These are phyloP conservation scores for Coelastrella sp. DNA, from an alignment of 139 green algal genomes.

Conservation along the genomic window DNA sequence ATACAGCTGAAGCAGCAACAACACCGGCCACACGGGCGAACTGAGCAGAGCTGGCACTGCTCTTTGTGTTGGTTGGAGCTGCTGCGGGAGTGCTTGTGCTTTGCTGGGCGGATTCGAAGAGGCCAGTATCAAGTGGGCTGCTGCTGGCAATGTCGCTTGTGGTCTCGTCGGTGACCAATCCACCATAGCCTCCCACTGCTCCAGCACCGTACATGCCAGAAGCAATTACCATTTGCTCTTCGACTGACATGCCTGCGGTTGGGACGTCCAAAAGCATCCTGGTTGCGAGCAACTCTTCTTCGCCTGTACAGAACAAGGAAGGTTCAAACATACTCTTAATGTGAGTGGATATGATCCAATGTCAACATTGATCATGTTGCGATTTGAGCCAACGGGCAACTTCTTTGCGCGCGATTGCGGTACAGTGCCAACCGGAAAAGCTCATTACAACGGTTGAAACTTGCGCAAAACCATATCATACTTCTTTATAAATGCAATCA, in stretches of 20 bases:
- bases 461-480: neutral
- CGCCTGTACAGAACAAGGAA: neutral
- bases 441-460: neutral
- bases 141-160: neutral
- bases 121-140: neutral
- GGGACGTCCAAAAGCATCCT: neutral
- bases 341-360: neutral
- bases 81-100: neutral
- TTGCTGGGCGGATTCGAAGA: neutral
- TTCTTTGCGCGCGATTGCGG: constrained; percentile 8
- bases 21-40: neutral
- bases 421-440: neutral
- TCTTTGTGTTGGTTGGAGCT: neutral
- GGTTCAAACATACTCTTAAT: too few species aligned
- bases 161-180: neutral
- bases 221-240: constrained; percentile 29
- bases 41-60: neutral
- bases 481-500: neutral
- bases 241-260: neutral
- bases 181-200: constrained; percentile 4
- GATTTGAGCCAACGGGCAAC: neutral
- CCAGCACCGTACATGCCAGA: constrained; percentile 2
- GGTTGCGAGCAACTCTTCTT: constrained; percentile 26
- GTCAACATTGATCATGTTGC: neutral
- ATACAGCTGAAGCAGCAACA: neutral